phyloP scores from a whole-genome alignment of 1,284 basidiomycete genomes.

The Puccinia triticina region DNA sequence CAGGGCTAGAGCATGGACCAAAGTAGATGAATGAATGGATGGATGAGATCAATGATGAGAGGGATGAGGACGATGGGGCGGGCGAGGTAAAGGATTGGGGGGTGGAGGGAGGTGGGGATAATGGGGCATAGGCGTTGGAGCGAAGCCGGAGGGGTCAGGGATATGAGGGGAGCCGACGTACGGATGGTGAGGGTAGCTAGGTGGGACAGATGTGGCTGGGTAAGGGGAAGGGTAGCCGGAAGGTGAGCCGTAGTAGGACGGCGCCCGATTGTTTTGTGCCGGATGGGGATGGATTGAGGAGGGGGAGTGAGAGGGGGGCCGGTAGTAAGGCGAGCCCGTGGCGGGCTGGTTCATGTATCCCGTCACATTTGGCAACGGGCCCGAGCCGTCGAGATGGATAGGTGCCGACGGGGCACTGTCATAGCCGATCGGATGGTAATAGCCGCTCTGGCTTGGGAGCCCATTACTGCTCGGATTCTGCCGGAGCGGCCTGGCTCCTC shows the following conservation, averaged over 20 bases:
- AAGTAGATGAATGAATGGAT: not conserved
- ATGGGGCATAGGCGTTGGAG: not conserved
- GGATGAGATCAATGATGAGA: conserved; percentile 11
- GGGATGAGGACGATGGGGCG: conserved; percentile 11
- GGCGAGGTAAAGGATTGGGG: not conserved
- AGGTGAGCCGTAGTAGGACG: conserved; percentile 35
- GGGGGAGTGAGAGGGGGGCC: conserved; percentile 33
- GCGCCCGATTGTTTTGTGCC: not conserved
- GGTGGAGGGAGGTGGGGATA: not conserved
- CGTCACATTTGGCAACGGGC: conserved; percentile 16
- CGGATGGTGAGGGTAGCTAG: conserved; percentile 22
- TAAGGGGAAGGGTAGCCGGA: conserved; percentile 32
- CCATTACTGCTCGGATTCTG: conserved; percentile 25
- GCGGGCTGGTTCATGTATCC: conserved; percentile 23
- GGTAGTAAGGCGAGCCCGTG: conserved; percentile 32
- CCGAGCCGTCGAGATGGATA: conserved; percentile 37
- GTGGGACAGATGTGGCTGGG: not conserved
- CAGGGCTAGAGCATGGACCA: no score
- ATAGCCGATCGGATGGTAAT: conserved; percentile 23
- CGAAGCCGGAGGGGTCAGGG: conserved; percentile 23
- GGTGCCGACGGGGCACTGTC: conserved; percentile 28
- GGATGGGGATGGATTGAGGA: conserved; percentile 27
- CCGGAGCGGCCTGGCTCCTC: not conserved
- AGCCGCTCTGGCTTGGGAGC: not conserved
- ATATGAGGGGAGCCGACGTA: conserved; percentile 29